Conservation (phyloP, 352 stramenopile species). For the Elongisporangium undulatum region DNA sequence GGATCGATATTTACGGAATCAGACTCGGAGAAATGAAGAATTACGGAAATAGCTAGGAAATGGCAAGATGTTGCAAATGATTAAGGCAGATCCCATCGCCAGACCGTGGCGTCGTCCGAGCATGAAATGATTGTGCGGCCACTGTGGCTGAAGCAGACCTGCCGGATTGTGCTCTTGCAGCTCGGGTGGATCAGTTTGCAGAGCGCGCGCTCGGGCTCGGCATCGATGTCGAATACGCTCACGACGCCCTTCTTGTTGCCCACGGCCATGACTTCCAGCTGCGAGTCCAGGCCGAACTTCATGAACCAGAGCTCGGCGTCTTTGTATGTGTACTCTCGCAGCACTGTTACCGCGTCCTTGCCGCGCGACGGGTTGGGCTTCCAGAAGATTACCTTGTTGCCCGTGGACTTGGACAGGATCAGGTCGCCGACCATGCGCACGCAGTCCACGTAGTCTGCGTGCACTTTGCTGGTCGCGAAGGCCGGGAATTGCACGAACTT, state of each 20-base stretch:
- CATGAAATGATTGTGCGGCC: conserved; percentile 67
- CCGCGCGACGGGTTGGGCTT: conserved; percentile 82
- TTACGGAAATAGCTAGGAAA: neutral
- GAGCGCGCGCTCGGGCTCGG: conserved; percentile 57
- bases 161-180: conserved; percentile 76
- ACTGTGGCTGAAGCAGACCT: conserved; percentile 75
- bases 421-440: conserved; percentile 75
- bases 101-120: conserved; percentile 70
- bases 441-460: conserved; percentile 91
- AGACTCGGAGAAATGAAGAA: neutral
- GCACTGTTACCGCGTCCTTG: conserved; percentile 75
- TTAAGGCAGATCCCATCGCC: conserved; percentile 62
- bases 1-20: neutral
- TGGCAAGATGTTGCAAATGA: neutral
- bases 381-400: conserved; percentile 91
- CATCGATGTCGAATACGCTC: conserved; percentile 76
- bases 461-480: conserved; percentile 90
- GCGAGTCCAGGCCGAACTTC: conserved; percentile 75
- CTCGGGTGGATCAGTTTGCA: conserved; percentile 70
- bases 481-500: conserved; percentile 89
- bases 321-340: conserved; percentile 81
- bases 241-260: conserved; percentile 81
- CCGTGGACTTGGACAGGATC: conserved; percentile 79
- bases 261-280: conserved; percentile 71
- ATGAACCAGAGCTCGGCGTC: conserved; percentile 86